Percentiles rank a stretch among this genome's conserved stretches.
These are phyloP conservation scores for Trichophyton mentagrophytes DNA, from an alignment of 2,329 filamentous ascomycete genomes.

Conservation along the genomic window DNA sequence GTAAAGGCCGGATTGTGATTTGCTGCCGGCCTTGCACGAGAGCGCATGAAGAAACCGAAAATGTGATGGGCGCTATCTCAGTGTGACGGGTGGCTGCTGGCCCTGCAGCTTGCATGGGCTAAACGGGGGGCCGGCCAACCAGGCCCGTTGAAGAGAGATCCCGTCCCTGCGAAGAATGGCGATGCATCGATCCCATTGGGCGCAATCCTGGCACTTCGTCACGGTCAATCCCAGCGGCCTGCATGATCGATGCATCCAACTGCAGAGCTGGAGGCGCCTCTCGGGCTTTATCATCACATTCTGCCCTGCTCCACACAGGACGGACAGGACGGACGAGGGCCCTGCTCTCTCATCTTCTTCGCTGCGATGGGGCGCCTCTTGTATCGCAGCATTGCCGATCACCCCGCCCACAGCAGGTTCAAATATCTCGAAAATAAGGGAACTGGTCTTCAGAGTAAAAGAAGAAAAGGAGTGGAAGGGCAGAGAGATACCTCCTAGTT, in stretches of 20 bases:
- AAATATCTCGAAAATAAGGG: constrained; percentile 4
- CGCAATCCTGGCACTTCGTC: background rate
- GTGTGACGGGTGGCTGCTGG: constrained; percentile 2
- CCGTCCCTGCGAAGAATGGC: background rate
- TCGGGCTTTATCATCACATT: background rate
- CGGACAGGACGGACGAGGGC: background rate
- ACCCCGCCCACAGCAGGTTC: background rate
- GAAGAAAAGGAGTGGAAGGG: background rate
- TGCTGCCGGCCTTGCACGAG: background rate
- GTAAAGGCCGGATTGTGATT: background rate
- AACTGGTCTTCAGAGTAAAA: background rate
- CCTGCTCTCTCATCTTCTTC: background rate
- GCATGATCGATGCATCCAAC: background rate
- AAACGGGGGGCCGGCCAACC: background rate
- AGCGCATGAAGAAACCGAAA: background rate
- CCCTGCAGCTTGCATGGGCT: background rate
- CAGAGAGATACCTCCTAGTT: background rate
- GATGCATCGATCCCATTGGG: constrained; percentile 1
- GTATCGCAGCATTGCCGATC: constrained; percentile 1
- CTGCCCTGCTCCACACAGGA: background rate
- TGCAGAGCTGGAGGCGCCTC: constrained; percentile 1
- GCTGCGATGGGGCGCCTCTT: background rate
- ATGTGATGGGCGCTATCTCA: background rate
- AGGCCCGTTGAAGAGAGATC: background rate
- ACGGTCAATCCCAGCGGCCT: background rate